phyloP scores from a whole-genome alignment of 1,284 basidiomycete genomes.

The Trametes sp. region DNA sequence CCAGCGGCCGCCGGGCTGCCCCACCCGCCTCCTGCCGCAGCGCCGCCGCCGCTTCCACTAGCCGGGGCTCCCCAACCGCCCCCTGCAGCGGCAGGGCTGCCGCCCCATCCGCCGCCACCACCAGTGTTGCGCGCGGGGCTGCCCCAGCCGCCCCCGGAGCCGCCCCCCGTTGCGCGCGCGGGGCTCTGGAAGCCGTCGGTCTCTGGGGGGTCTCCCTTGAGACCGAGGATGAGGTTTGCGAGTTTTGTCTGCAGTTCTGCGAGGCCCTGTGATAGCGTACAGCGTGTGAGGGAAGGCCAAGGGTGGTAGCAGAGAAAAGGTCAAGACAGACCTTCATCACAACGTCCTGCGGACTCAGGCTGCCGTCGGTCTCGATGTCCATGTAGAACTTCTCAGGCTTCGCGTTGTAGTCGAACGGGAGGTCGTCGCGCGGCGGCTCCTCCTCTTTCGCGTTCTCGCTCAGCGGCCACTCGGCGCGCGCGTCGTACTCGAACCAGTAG shows the following conservation, averaged over 20 bases:
- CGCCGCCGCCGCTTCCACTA: slow-evolving; percentile 9
- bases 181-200: slow-evolving; percentile 47
- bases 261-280: slow-evolving; percentile 63
- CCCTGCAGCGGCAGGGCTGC: slow-evolving; percentile 32
- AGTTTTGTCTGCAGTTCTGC: slow-evolving; percentile 84
- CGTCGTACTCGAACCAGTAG: slow-evolving; percentile 92
- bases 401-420: slow-evolving; percentile 87
- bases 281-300: not conserved
- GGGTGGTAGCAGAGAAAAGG: not conserved
- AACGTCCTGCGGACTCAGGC: slow-evolving; percentile 87
- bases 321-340: slow-evolving; percentile 73
- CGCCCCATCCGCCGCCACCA: slow-evolving; percentile 43
- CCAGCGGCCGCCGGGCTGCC: slow-evolving; percentile 38
- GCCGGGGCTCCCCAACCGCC: slow-evolving; percentile 20
- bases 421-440: slow-evolving; percentile 78
- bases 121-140: slow-evolving; percentile 32
- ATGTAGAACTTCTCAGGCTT: slow-evolving; percentile 91
- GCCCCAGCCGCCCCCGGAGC: slow-evolving; percentile 14
- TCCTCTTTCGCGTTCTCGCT: slow-evolving; percentile 86
- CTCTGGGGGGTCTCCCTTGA: slow-evolving; percentile 68
- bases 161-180: slow-evolving; percentile 19
- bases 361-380: slow-evolving; percentile 91
- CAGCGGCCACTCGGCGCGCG: slow-evolving; percentile 84
- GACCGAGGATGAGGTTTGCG: slow-evolving; percentile 78
- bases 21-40: slow-evolving; percentile 49